Evolutionary conservation across 345 rosid genomes (phyloP).

Genomic region (Luvunga scandens): DNA sequence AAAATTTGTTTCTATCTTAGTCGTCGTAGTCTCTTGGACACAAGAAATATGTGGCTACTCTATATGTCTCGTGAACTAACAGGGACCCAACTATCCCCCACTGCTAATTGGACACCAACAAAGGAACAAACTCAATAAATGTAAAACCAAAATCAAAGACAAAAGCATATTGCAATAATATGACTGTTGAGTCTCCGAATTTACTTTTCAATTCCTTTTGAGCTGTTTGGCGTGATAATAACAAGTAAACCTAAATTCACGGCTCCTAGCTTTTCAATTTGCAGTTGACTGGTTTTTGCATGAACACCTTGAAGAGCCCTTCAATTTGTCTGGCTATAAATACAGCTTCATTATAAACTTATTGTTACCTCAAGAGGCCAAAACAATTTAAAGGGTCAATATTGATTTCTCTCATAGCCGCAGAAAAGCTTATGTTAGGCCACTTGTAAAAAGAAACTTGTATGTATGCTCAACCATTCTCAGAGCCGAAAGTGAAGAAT

Average conservation of each 20-base stretch:
- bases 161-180: background rate
- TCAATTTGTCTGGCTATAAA: constrained; percentile 11
- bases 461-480: background rate
- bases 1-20: background rate
- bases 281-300: constrained; percentile 43
- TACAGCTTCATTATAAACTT: background rate
- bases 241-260: constrained; percentile 27
- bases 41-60: constrained; percentile 27
- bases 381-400: background rate
- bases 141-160: constrained; percentile 3
- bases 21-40: background rate
- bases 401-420: background rate
- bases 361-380: background rate
- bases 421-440: background rate
- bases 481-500: background rate
- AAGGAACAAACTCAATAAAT: constrained; percentile 29
- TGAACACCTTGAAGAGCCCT: constrained; percentile 30
- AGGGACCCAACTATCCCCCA: constrained; percentile 18
- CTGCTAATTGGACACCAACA: constrained; percentile 13
- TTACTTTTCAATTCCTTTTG: constrained; percentile 21
- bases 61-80: constrained; percentile 42
- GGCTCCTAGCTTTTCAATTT: constrained; percentile 15
- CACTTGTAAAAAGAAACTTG: background rate
- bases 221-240: constrained; percentile 23
- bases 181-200: background rate